Evolutionary conservation across 2,329 filamentous ascomycete species (phyloP), one percentile per base, ranked within the genome.

Genomic region (Fragosphaeria purpurea): DNA sequence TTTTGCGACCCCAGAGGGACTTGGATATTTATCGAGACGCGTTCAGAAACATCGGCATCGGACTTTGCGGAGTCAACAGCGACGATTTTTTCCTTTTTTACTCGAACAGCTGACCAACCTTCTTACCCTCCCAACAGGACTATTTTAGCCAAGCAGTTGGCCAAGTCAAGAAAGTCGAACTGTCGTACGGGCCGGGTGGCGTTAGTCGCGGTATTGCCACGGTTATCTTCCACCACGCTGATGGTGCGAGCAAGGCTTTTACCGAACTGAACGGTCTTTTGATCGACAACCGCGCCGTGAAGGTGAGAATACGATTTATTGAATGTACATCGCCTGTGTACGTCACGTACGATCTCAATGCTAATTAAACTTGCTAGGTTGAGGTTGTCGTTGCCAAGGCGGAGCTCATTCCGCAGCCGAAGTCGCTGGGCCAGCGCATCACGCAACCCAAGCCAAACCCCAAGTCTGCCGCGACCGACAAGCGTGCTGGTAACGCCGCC

Each of bases 161-260:
- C 60, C 80, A 86, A 57, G 87, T 97, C 70, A 96, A 94, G 79
- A 85, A 80, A 69, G 88, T 94, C 57, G 83, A 93, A 60, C 76
- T 98, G 61, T 88, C 87, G 47, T 98, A 98, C 71, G 93, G 91
- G 62, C 88, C 91, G 57, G 88, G 87, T 65, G 91, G 91, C 57
- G 80, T 83, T 60, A 96, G 90, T 77, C 87, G 89, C 65, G 93
- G 93, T 58, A 88, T 91, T 64, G 90, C 90, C 61, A 93, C 88
- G 50, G 86, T 98, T 60, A 83, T 83, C 57, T 98, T 98, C 74
- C 71, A 70, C 67, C 87, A 88, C 63, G 71, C 84, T 32, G 88
- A 88, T 59, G 86, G 86, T 57, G 93, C 91, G 58, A 81, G 81
- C 64, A 88, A 88, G 70, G 93, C 93, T 54, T 86, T 88, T 60